phyloP scores from a whole-genome alignment of 805 yeast genomes.

The Lipomyces yamanashiensis region DNA sequence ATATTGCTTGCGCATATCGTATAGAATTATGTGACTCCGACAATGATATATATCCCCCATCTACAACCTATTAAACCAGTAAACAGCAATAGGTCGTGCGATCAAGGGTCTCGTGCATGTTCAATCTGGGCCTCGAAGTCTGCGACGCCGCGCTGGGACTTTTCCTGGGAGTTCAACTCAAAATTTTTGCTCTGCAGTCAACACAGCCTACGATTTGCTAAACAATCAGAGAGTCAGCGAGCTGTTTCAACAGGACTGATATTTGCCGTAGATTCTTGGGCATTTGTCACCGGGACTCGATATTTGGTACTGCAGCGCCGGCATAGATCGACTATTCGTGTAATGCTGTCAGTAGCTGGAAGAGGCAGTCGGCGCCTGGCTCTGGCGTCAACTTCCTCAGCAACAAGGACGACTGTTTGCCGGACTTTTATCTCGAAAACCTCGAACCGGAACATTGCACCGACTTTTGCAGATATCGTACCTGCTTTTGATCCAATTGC shows the following conservation, averaged over 20 bases:
- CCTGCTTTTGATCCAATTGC: conserved; percentile 9
- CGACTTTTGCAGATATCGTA: neutral
- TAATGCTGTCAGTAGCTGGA: conserved; percentile 4
- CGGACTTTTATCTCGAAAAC: conserved; percentile 8
- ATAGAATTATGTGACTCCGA: too few species aligned
- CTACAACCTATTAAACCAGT: too few species aligned
- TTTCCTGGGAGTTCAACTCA: conserved; percentile 1
- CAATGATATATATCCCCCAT: too few species aligned
- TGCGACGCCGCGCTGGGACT: conserved; percentile 9
- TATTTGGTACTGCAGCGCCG: too few species aligned
- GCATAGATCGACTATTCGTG: neutral
- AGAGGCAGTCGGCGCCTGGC: neutral
- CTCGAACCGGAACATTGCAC: neutral
- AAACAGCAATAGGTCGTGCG: neutral
- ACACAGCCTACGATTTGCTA: neutral
- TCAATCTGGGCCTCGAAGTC: too few species aligned
- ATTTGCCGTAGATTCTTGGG: too few species aligned
- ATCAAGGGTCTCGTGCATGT: neutral
- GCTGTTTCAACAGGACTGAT: too few species aligned
- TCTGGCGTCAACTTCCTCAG: neutral
- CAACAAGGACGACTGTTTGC: neutral
- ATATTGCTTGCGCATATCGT: too few species aligned
- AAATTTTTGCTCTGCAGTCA: neutral
- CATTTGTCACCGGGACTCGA: too few species aligned
- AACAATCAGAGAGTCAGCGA: too few species aligned